Evolutionary conservation across 2,329 filamentous ascomycete genomes (phyloP), one percentile per base, ranked within the genome.

Genomic region (Penicillium sp.): DNA sequence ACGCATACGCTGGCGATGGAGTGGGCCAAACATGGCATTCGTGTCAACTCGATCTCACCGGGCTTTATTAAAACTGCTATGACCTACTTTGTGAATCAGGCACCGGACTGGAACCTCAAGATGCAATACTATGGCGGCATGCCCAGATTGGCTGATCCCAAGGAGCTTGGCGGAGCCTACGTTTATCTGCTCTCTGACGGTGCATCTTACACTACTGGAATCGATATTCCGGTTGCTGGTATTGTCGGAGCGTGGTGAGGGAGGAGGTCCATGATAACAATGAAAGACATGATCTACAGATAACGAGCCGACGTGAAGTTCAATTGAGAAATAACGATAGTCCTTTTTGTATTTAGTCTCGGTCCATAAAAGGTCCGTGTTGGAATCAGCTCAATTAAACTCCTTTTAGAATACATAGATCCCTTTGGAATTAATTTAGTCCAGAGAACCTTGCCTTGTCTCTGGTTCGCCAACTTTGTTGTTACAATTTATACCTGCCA

Each of bases 111-210:
- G 83, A 79, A 81, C 56, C 72, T 77, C 60, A 81, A 85, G 72
- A 78, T 85, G 73, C 80, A 83, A 69, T 84, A 85, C 65, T 84
- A 84, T 63, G 81, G 82, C 3, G 82, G 82, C 3, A 84, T 85
- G 75, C 82, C 81, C 12, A 72, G 82, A 29, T 62, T 85, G 38
- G 83, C 82, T 0, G 76, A 81, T 48, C 78, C 80, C 0, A 77
- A 81, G 61, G 82, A 85, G 69, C 70, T 85, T 2, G 81, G 82
- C 2, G 82, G 82, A 15, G 82, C 82, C 0, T 85, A 84, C 62
- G 81, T 84, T 5, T 85, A 84, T 61, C 67, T 85, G 56, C 67
- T 85, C n/a, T 80, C 76, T 56, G 82, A 85, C 56, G 65, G 66
- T 0, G 71, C 68, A 6, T 75, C 72, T 25, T 76, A 76, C 52